Evolutionary conservation across 1,284 basidiomycete species (phyloP).

Genomic region (Cutaneotrichosporon daszewskae): DNA sequence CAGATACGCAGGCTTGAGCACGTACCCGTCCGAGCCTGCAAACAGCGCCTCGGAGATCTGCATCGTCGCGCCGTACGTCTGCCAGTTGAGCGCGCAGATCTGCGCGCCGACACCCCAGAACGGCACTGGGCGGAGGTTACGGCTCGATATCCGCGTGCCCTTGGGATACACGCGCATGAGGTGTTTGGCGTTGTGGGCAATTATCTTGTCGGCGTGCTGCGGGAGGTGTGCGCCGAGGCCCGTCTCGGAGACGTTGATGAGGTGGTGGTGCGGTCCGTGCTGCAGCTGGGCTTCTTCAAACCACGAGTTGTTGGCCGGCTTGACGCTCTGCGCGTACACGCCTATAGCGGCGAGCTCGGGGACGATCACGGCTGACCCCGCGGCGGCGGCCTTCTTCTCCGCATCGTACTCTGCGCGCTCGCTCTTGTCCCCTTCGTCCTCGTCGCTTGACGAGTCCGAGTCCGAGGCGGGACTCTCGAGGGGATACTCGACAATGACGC

Average conservation of each 20-base stretch:
- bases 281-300: slow-evolving; percentile 8
- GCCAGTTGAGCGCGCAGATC: slow-evolving; percentile 95
- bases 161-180: slow-evolving; percentile 86
- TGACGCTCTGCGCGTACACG: slow-evolving; percentile 15
- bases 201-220: slow-evolving; percentile 22
- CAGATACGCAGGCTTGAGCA: slow-evolving; percentile 67
- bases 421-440: not conserved
- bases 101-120: slow-evolving; percentile 90
- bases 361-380: slow-evolving; percentile 7
- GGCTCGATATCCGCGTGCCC: slow-evolving; percentile 70
- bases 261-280: slow-evolving; percentile 11
- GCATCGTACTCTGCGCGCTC: not conserved
- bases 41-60: slow-evolving; percentile 92
- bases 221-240: slow-evolving; percentile 11
- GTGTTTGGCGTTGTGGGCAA: slow-evolving; percentile 79
- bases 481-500: slow-evolving; percentile 19
- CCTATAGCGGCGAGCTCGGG: slow-evolving; percentile 12
- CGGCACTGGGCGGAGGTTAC: slow-evolving; percentile 83
- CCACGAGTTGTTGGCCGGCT: slow-evolving; percentile 15
- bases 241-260: slow-evolving; percentile 18
- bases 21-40: slow-evolving; percentile 72
- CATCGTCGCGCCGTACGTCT: slow-evolving; percentile 68
- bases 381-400: slow-evolving; percentile 1
- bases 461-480: slow-evolving; percentile 1
- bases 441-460: not conserved